phyloP scores from a whole-genome alignment of 129 eudicot species.

The Lonicera japonica region DNA sequence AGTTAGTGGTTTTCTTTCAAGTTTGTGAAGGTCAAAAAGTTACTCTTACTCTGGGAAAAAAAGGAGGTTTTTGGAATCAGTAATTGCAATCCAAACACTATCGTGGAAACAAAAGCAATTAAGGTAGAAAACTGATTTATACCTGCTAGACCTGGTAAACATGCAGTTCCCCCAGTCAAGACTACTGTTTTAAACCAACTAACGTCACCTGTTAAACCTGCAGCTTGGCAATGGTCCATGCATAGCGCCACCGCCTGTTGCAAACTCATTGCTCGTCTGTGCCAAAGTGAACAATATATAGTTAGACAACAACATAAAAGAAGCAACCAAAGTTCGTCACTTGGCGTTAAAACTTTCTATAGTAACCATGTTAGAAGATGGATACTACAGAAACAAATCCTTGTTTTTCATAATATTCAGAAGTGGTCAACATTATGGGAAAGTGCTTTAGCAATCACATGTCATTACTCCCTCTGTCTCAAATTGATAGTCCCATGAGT shows the following conservation, averaged over 20 bases:
- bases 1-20: too few species aligned
- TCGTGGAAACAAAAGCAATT: not conserved
- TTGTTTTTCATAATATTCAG: not conserved
- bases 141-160: slow-evolving; percentile 96
- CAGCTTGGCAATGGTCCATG: slow-evolving; percentile 86
- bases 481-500: too few species aligned
- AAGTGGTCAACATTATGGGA: not conserved
- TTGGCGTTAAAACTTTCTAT: not conserved
- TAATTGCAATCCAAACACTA: not conserved
- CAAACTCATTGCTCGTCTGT: slow-evolving; percentile 91
- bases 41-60: not conserved
- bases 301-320: not conserved
- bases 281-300: slow-evolving; percentile 4
- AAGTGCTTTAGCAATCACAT: too few species aligned
- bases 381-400: not conserved
- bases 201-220: slow-evolving; percentile 63
- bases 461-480: too few species aligned
- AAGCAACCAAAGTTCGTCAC: slow-evolving; percentile 1
- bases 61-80: not conserved
- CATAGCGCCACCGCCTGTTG: slow-evolving; percentile 91
- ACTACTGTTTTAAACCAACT: slow-evolving; percentile 87
- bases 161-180: slow-evolving; percentile 84
- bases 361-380: not conserved
- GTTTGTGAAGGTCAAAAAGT: too few species aligned
- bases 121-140: not conserved